These are phyloP conservation scores for Heterobasidion parviporum DNA, from an alignment of 1,284 basidiomycete genomes.

Conservation along the genomic window DNA sequence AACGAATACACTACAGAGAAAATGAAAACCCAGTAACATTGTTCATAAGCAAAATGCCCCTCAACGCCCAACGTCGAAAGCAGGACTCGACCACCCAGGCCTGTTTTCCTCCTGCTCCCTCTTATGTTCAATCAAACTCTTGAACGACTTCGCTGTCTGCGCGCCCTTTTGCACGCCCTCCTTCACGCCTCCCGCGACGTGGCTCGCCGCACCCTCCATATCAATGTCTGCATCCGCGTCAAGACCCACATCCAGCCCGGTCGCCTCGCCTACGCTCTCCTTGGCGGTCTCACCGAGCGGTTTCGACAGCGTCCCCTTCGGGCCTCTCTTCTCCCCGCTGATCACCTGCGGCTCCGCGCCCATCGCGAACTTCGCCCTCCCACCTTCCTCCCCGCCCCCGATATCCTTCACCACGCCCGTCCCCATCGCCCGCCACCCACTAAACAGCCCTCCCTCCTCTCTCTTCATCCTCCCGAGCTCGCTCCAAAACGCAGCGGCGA, in stretches of 20 bases:
- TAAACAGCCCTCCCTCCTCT: conserved; percentile 26
- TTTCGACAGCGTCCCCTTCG: conserved; percentile 45
- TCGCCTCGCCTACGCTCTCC: no score
- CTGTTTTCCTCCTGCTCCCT: conserved; percentile 28
- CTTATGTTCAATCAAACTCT: conserved; percentile 36
- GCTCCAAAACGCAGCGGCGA: conserved; percentile 54
- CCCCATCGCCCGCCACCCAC: conserved; percentile 46
- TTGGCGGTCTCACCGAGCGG: conserved; percentile 26
- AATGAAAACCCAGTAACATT: no score
- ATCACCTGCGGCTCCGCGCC: conserved; percentile 66
- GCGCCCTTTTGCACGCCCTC: conserved; percentile 28
- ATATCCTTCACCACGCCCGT: conserved; percentile 51
- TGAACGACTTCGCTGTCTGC: conserved; percentile 35
- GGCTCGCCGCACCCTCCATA: conserved; percentile 18
- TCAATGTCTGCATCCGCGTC: conserved; percentile 18
- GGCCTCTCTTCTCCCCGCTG: conserved; percentile 53
- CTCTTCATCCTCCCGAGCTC: conserved; percentile 49
- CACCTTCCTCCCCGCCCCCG: conserved; percentile 11
- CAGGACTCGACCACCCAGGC: conserved; percentile 41
- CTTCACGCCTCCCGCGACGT: conserved; percentile 20
- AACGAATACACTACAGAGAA: no score
- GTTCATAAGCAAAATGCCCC: no score
- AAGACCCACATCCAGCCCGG: not conserved
- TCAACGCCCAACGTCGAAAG: conserved; percentile 37
- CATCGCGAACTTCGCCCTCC: conserved; percentile 44